Percentiles rank a stretch among this genome's conserved stretches.
Conservation (phyloP, 2,329 filamentous ascomycete species). For the Microdochium nivale region DNA sequence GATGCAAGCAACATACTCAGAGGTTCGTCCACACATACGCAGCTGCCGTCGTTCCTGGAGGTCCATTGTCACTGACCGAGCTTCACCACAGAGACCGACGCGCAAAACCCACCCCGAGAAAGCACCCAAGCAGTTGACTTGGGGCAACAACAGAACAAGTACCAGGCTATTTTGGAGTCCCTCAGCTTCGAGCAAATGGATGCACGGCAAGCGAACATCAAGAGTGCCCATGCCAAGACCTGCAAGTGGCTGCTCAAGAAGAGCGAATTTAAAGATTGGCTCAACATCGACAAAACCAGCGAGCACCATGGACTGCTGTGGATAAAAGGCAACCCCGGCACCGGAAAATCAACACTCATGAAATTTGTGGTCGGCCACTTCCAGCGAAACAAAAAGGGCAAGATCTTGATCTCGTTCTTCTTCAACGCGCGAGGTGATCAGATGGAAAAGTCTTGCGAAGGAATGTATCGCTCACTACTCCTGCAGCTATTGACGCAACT, state of each 20-base stretch:
- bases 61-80: too few species aligned
- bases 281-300: conserved; percentile 15
- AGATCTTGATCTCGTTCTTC: conserved; percentile 10
- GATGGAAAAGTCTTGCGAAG: background rate
- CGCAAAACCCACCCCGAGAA: too few species aligned
- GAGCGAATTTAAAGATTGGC: conserved; percentile 26
- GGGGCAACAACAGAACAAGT: too few species aligned
- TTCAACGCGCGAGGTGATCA: conserved; percentile 9
- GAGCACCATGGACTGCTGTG: conserved; percentile 32
- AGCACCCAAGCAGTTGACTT: too few species aligned
- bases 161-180: conserved; percentile 15
- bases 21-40: too few species aligned
- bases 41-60: too few species aligned
- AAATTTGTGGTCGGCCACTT: conserved; percentile 13
- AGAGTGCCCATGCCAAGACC: conserved; percentile 24
- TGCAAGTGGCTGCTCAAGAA: conserved; percentile 30
- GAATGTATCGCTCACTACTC: conserved; percentile 15
- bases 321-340: conserved; percentile 36
- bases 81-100: too few species aligned
- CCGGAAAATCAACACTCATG: conserved; percentile 28
- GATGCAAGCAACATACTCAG: too few species aligned
- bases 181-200: conserved; percentile 29
- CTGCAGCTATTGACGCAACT: conserved; percentile 18
- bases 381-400: conserved; percentile 2
- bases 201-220: conserved; percentile 24